These are phyloP conservation scores for Hygrophorus russula DNA, from an alignment of 768 basidiomycete species.

Conservation along the genomic window DNA sequence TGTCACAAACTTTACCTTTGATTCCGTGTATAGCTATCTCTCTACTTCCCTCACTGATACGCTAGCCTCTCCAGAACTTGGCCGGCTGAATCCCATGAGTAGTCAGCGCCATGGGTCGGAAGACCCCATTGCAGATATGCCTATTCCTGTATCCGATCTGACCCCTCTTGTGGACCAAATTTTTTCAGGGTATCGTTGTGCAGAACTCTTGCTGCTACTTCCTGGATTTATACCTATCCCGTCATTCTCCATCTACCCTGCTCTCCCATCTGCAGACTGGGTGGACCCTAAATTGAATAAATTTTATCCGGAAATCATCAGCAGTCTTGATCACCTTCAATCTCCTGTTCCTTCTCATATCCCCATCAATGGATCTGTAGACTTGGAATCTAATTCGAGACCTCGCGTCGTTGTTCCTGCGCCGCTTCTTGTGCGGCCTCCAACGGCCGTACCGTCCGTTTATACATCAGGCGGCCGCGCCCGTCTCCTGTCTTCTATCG, in stretches of 20 bases:
- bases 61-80: neutral
- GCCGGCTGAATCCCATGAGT: constrained; percentile 5
- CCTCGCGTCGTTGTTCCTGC: constrained; percentile 34
- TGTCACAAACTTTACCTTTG: constrained; percentile 78
- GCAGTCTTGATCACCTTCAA: constrained; percentile 24
- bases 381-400: constrained; percentile 7
- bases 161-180: constrained; percentile 56
- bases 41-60: constrained; percentile 42
- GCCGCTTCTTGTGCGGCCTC: constrained; percentile 63
- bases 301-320: constrained; percentile 35
- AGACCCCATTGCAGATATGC: constrained; percentile 36
- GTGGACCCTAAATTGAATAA: constrained; percentile 35
- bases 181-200: constrained; percentile 53
- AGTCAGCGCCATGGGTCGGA: constrained; percentile 10
- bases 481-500: constrained; percentile 42
- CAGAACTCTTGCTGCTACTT: constrained; percentile 57
- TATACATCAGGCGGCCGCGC: constrained; percentile 46
- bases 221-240: constrained; percentile 73
- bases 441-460: constrained; percentile 26
- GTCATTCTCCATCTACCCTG: constrained; percentile 42
- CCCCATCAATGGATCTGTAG: constrained; percentile 26
- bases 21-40: constrained; percentile 73
- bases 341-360: constrained; percentile 25
- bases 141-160: constrained; percentile 37
- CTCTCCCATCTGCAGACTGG: constrained; percentile 56